Percentiles rank a stretch among this genome's conserved stretches.
Evolutionary conservation across 768 basidiomycete species (phyloP).

Genomic region (Kwoniella botswanensis): DNA sequence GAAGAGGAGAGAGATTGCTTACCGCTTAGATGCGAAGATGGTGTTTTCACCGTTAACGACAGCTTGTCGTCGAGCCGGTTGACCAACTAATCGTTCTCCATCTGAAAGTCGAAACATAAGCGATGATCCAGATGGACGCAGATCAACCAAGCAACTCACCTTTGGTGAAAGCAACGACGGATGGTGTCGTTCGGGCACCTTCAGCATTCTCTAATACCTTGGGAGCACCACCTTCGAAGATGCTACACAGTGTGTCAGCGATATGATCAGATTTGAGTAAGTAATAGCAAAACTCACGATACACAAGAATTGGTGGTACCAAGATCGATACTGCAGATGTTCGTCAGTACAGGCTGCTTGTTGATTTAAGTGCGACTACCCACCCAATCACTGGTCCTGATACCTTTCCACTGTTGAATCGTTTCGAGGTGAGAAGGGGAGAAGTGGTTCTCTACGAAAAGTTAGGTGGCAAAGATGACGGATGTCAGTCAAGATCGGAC

Average conservation of each 20-base stretch:
- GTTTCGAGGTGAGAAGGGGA: conserved; percentile 63
- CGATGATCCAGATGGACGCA: not conserved
- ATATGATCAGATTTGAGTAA: not conserved
- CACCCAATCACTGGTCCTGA: conserved; percentile 61
- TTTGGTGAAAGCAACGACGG: conserved; percentile 98
- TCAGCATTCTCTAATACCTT: conserved; percentile 97
- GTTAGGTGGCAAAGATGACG: conserved; percentile 9
- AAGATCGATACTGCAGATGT: conserved; percentile 76
- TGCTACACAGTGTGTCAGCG: conserved; percentile 59
- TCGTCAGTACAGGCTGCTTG: conserved; percentile 71
- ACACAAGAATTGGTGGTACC: conserved; percentile 62
- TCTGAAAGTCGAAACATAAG: conserved; percentile 60
- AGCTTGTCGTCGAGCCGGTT: conserved; percentile 95
- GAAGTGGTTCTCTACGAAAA: conserved; percentile 39
- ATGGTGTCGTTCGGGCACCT: conserved; percentile 96
- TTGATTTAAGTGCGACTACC: conserved; percentile 12
- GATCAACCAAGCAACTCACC: conserved; percentile 20
- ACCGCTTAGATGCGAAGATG: conserved; percentile 69
- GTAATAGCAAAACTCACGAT: conserved; percentile 35
- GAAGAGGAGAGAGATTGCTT: conserved; percentile 12
- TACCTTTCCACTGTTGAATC: conserved; percentile 96
- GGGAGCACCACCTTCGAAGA: conserved; percentile 94
- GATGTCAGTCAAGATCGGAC: not conserved
- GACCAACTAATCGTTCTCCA: conserved; percentile 92
- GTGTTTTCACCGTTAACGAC: conserved; percentile 95